Evolutionary conservation across 2,329 filamentous ascomycete genomes (phyloP), one percentile per base, ranked within the genome.

Genomic region (Colletotrichum sp.): DNA sequence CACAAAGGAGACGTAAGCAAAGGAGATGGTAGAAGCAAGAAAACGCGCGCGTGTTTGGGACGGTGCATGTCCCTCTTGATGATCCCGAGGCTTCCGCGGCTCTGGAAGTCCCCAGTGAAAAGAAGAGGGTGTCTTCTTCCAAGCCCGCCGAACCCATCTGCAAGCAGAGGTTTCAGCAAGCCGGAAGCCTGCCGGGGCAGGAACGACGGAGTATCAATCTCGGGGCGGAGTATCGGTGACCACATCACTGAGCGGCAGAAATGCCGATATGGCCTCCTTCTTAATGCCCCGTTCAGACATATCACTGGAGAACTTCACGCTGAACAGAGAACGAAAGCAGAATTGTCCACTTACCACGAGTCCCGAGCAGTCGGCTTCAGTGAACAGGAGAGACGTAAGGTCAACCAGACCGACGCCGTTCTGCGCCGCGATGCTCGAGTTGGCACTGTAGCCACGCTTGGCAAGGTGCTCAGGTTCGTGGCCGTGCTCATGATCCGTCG

Each of bases 381-480:
- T 83, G 58, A 98, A 84, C 29, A 98, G 84, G 75, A 99, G 93
- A 13, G 93, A 94, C 34, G 92, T 91, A 58, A 95, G 86, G 80
- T 98, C 95, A 66, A 98, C 93, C 76, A 98, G 93, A 0, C 95
- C 95, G 33, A 93, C 87, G 1, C 92, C 90, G 9, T 87, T 72
- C 43, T 89, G 88, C 2, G 95, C 93, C 21, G 89, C 85, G 69
- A 98, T 92, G 75, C 88, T 90, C 77, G 92, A 95, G 58, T 92
- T 92, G 34, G 95, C 94, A n/a, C 95, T 94, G 80, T 98, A 98
- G 1, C 94, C 96, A 79, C 95, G 93, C 13, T 87, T 85, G 38
- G 89, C 86, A 18, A 91, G 86, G 59, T 84, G 82, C n/a, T 89
- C 84, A 27, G 88, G 79, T 34, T 86, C 80, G 8, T 71, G 67